Evolutionary conservation across 192 early-diverging fungal genomes (phyloP), one percentile per base, ranked within the genome.

Genomic region (Lunasporangiospora selenospora): DNA sequence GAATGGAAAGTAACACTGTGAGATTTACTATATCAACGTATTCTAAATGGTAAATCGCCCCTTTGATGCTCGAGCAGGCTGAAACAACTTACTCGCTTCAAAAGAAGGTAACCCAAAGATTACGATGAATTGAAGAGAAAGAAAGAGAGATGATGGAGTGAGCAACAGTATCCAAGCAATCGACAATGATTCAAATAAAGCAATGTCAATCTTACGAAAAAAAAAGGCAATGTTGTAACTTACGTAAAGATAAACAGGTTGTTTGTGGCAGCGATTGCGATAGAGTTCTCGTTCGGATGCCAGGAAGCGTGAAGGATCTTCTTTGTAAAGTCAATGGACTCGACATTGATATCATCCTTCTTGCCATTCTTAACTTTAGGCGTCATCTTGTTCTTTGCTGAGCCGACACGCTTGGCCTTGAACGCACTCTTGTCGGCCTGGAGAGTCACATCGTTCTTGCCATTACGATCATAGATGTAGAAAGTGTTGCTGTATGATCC

Each of bases 401-500:
- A 89, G 33, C 90, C 92, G 0, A 92, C 86, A 48, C 88, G 84
- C 82, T 97, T 98, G 23, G 96, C 93, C 77, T 96, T 92, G 85
- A 99, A 99, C 23, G 95, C 96, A 64, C 84, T 93, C 77, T 98
- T 98, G 79, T 99, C 98, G 16, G 98, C 98, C 79, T 99, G 96
- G 42, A 99, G 83, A 53, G 87, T 83, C 42, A 97, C 87, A 67
- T 94, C 91, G 53, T 83, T 89, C 53, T 91, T 85, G 48, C 85
- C 91, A 40, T 89, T 80, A 16, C 85, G 81, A 56, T 96, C 92
- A 70, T 93, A 98, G 62, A 99, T 93, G 81, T 96, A 94, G 81
- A 99, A 98, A 65, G 92, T 95, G 88, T 99, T 99, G 87, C 92
- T 95, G 83, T 99, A 99, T 18, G 95, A 98, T 26, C 96, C 98